Base-by-base conservation (phyloP, 352 stramenopile genomes). In the Thalassiosira exigua region DNA sequence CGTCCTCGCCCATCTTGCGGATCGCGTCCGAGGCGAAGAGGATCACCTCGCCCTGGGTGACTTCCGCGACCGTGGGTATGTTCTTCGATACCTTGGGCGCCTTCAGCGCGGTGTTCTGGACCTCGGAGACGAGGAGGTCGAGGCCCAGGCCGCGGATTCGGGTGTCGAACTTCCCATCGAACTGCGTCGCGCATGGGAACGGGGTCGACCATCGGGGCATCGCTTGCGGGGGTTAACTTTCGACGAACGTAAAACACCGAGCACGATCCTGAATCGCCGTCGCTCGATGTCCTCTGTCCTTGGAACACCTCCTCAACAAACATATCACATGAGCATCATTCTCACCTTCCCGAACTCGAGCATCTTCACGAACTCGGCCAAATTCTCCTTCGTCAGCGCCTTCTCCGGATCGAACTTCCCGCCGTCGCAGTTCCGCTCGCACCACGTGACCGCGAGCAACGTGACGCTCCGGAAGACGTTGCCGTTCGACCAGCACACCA, bases 401-500 rank as follows among this genome's bases (percentile, higher is more conserved):
- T 85, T 75, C n/a, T 76, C 60, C 2, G 69, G 46, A 70, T 91
- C 75, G 53, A 90, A 88, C 22, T 61, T 46, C 12, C 27, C 51
- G 41, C 69, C 61, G 46, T 84, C 58, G 3, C 22, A 14, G 22
- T 90, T 62, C 53, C 89, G 74, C 81, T 93, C 86, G 59, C 87
- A 92, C 83, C 85, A 92, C 0, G 81, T 92, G 1, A 81, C 73
- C 1, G 90, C 90, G 5, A 94, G 68, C 0, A 94, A 73, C 1
- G 90, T 94, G 0, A 93, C 78, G 59, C 64, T 86, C n/a, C 90
- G 88, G 70, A 94, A 94, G 26, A 94, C 80, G 62, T 94, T 93
- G 27, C 90, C 90, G 67, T 94, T 94, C 4, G 80, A 91, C 90
- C 90, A 94, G 26, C 72, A 85, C 0, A 92, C 85, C 5, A 91